These are phyloP conservation scores for Cotoneaster glaucophyllus DNA, from an alignment of 306 rosid species.

Conservation along the genomic window DNA sequence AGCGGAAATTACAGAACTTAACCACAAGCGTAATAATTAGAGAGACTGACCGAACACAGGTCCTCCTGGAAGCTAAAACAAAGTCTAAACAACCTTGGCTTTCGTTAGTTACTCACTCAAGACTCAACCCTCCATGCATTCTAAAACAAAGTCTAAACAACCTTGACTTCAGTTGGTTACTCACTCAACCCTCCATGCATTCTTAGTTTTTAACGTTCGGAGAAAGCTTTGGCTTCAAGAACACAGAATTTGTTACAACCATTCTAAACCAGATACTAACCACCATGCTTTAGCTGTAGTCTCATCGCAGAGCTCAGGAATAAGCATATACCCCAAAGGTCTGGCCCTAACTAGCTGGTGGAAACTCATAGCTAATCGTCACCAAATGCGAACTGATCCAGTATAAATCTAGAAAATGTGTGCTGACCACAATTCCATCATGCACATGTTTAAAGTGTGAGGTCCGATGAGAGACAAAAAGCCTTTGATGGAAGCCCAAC, in stretches of 20 bases:
- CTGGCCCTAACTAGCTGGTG: not conserved
- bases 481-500: not conserved
- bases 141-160: not conserved
- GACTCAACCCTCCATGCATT: not conserved
- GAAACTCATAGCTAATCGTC: not conserved
- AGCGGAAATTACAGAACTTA: not conserved
- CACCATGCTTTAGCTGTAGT: not conserved
- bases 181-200: not conserved
- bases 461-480: not conserved
- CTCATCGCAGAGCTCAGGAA: not conserved
- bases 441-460: not conserved
- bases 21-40: not conserved
- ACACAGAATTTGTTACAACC: not conserved
- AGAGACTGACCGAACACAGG: not conserved
- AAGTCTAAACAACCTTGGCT: not conserved
- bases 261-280: not conserved
- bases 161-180: not conserved
- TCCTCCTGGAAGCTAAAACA: no score
- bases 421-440: not conserved
- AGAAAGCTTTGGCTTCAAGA: not conserved
- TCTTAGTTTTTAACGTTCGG: not conserved
- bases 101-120: not conserved
- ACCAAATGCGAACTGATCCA: not conserved
- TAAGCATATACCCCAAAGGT: not conserved
- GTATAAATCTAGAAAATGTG: not conserved